phyloP scores from a whole-genome alignment of 2,329 filamentous ascomycete species.

The Tolypocladium paradoxum region DNA sequence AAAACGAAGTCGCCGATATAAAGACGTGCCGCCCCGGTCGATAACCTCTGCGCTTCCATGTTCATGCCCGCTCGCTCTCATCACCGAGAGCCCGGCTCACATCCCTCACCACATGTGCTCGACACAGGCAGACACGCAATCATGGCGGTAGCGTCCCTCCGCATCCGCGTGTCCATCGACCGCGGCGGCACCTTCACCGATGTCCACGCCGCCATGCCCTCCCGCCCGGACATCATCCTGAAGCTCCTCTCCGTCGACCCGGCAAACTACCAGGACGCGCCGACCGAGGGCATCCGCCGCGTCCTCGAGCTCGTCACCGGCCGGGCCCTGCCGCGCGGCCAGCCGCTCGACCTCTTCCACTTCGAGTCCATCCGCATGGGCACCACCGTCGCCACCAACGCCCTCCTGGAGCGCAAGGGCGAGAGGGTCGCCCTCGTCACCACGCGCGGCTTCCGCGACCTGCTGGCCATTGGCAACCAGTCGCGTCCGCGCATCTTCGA shows the following conservation, averaged over 20 bases:
- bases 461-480: slow-evolving; percentile 63
- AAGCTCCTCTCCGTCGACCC: slow-evolving; percentile 65
- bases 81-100: neutral
- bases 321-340: slow-evolving; percentile 19
- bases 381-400: slow-evolving; percentile 72
- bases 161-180: slow-evolving; percentile 22
- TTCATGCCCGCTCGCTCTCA: neutral
- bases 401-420: slow-evolving; percentile 62
- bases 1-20: neutral
- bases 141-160: slow-evolving; percentile 13
- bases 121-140: neutral
- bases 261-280: slow-evolving; percentile 61
- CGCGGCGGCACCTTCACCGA: slow-evolving; percentile 53
- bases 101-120: too few species aligned
- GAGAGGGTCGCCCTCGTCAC: slow-evolving; percentile 60
- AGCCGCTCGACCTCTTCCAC: slow-evolving; percentile 21
- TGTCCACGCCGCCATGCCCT: slow-evolving; percentile 56
- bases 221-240: slow-evolving; percentile 56
- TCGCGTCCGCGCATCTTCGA: slow-evolving; percentile 64
- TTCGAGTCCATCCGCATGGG: slow-evolving; percentile 65
- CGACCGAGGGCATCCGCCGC: slow-evolving; percentile 58
- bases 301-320: slow-evolving; percentile 23
- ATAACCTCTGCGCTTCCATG: neutral
- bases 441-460: slow-evolving; percentile 63
- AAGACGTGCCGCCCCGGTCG: neutral